These are phyloP conservation scores for Candida boleticola DNA, from an alignment of 805 yeast genomes.

Conservation along the genomic window DNA sequence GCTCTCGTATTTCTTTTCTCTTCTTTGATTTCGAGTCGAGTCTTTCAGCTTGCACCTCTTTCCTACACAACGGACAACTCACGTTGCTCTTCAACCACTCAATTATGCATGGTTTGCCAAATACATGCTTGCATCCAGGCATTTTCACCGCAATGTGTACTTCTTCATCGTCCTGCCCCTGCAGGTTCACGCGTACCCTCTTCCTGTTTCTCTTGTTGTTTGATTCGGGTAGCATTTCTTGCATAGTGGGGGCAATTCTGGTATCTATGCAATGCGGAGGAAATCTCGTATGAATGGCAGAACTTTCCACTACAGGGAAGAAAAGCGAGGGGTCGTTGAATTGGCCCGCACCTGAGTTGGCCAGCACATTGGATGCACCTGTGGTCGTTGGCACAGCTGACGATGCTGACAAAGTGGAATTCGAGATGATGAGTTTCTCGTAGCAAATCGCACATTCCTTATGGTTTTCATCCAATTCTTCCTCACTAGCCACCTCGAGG, in stretches of 20 bases:
- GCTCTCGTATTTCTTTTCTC: conserved; percentile 12
- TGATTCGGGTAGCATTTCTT: conserved; percentile 30
- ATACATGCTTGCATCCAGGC: conserved; percentile 42
- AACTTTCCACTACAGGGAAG: conserved; percentile 29
- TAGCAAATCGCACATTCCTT: conserved; percentile 42
- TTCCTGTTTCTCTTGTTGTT: conserved; percentile 12
- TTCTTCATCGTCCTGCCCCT: conserved; percentile 10
- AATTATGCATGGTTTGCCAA: conserved; percentile 39
- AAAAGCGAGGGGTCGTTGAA: conserved; percentile 34
- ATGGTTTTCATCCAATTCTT: conserved; percentile 11
- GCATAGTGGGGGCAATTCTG: conserved; percentile 14
- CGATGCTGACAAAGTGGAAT: background rate
- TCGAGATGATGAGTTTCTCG: conserved; percentile 19
- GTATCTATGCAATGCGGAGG: conserved; percentile 25
- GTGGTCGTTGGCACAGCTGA: too few relatives aligned
- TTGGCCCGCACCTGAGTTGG: background rate
- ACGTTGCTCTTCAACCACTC: conserved; percentile 41
- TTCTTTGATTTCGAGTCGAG: conserved; percentile 16
- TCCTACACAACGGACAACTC: conserved; percentile 43
- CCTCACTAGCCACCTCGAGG: conserved; percentile 21
- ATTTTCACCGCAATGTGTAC: conserved; percentile 36
- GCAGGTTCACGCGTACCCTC: conserved; percentile 10
- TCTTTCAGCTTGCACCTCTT: conserved; percentile 29
- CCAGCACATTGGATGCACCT: background rate
- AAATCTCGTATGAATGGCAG: conserved; percentile 21